Percentiles rank a stretch among this genome's conserved stretches.
phyloP scores from a whole-genome alignment of 176 grass and related monocot genomes.

The Zea mays region Zm-B73-REFERENCE-NAM-5.0 NC_050104.1:42376001-42376500 shows the following conservation, averaged over 20 bases:
- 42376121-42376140: slow-evolving; percentile 34
- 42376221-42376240: slow-evolving; percentile 38
- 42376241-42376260: slow-evolving; percentile 37
- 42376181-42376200: slow-evolving; percentile 43
- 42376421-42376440: slow-evolving; percentile 20
- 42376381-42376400: slow-evolving; percentile 62
- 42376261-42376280: slow-evolving; percentile 42
- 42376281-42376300: slow-evolving; percentile 38
- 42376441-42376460: slow-evolving; percentile 27
- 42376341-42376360: slow-evolving; percentile 47
- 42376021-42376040: slow-evolving; percentile 57
- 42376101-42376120: slow-evolving; percentile 39
- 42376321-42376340: slow-evolving; percentile 36
- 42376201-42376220: slow-evolving; percentile 28
- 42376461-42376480: slow-evolving; percentile 55
- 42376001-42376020: slow-evolving; percentile 46
- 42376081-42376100: slow-evolving; percentile 53
- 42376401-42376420: neutral
- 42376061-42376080: slow-evolving; percentile 50
- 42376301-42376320: slow-evolving; percentile 34
- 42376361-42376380: slow-evolving; percentile 52
- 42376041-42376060: slow-evolving; percentile 54
- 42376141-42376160: slow-evolving; percentile 60
- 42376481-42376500: slow-evolving; percentile 55
- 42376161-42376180: slow-evolving; percentile 49